Evolutionary conservation across 1,139 yeast genomes (phyloP), one percentile per base, ranked within the genome.

Genomic region (Wickerhamomyces sp.): DNA sequence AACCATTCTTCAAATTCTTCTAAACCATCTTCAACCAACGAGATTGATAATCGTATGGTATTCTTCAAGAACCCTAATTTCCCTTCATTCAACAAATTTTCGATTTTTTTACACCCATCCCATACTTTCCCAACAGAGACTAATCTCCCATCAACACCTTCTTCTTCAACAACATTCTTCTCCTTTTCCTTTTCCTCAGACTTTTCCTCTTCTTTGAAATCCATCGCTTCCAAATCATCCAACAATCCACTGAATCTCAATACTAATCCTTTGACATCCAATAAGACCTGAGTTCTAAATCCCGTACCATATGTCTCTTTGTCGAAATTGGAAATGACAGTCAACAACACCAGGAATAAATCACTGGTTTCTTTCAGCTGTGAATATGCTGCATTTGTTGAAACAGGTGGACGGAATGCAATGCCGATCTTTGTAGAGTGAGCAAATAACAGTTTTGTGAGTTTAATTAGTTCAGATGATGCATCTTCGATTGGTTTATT

Each of bases 341-440:
- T 43, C 13, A 55, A 46, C 14, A 58, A 34, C 10, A 52, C 35
- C 13, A 53, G 35, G 43, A 55, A 47, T 34, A 52, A 45, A 18
- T 47, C 38, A 0, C 58, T 50, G 0, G 51, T 47, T 37, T 76
- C 76, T 48, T 72, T 75, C 10, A 82, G 54, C 34, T 85, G 81
- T 30, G 66, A 68, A 51, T 65, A 72, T 1, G 85, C 83, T 0
- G 88, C 79, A 14, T 65, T 70, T 40, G 66, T 57, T 52, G 75
- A 51, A 50, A 71, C 75, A 7, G 79, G 79, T 1, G 90, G 86
- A 55, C 81, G 79, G 64, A 81, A 84, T 1, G 88, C 76, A 36
- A 88, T 79, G 7, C 95, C 95, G 4, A 85, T 71, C 62, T 86
- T 87, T 4, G 95, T 87, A 2, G 84, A 72, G 61, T 86, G 91